Conservation (phyloP, 176 grass and related monocot species). For the Zea luxurians region DNA sequence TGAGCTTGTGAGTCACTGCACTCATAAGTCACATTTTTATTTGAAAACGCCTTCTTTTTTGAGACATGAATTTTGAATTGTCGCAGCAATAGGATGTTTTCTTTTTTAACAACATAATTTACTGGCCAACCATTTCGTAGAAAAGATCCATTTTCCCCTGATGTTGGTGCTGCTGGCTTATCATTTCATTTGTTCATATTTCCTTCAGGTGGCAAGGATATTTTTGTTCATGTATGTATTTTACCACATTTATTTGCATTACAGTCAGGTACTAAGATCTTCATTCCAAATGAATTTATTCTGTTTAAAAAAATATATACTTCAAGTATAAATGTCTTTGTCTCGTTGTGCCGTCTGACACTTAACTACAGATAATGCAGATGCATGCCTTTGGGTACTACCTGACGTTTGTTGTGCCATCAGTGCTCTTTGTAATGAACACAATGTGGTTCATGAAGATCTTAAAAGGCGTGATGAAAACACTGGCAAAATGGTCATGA, state of each 20-base stretch:
- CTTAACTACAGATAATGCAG: slow-evolving; percentile 56
- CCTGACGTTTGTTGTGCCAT: slow-evolving; percentile 54
- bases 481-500: slow-evolving; percentile 61
- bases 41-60: neutral
- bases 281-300: slow-evolving; percentile 7
- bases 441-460: slow-evolving; percentile 90
- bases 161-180: slow-evolving; percentile 1
- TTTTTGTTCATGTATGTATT: slow-evolving; percentile 89
- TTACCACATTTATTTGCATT: slow-evolving; percentile 84
- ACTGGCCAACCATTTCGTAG: slow-evolving; percentile 17
- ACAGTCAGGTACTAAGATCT: slow-evolving; percentile 67
- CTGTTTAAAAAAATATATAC: slow-evolving; percentile 27
- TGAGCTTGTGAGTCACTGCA: neutral
- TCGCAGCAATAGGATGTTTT: neutral
- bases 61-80: neutral
- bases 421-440: slow-evolving; percentile 84
- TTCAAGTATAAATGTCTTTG: neutral
- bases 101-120: slow-evolving; percentile 18
- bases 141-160: neutral
- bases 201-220: slow-evolving; percentile 87
- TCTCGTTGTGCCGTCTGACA: slow-evolving; percentile 13
- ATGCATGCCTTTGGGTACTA: slow-evolving; percentile 81
- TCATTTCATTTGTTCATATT: slow-evolving; percentile 37
- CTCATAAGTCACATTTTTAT: neutral
- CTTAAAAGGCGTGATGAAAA: slow-evolving; percentile 84